These are phyloP conservation scores for Gillenia trifoliata DNA, from an alignment of 306 rosid species.

Conservation along the genomic window DNA sequence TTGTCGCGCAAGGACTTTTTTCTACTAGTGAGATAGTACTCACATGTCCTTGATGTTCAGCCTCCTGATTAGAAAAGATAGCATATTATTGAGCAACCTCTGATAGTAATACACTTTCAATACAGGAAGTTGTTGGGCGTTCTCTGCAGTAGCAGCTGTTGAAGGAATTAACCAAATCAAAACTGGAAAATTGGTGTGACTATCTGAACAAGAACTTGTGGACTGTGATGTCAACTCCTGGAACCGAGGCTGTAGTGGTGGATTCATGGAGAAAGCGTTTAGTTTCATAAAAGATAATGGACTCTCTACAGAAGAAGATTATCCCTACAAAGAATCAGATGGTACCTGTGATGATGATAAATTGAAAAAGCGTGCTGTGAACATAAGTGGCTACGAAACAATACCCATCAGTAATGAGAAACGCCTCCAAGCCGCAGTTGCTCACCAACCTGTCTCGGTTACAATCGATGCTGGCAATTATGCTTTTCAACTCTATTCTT, in stretches of 20 bases:
- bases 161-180: conserved; percentile 70
- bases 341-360: no score
- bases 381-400: conserved; percentile 44
- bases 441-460: conserved; percentile 65
- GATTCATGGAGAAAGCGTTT: no score
- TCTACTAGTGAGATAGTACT: background rate
- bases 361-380: conserved; percentile 16
- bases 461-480: conserved; percentile 52
- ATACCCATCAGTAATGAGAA: conserved; percentile 49
- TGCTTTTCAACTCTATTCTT: conserved; percentile 55
- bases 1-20: no score
- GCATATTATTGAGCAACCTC: background rate
- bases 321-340: no score
- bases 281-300: no score
- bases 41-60: background rate
- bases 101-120: conserved; percentile 18
- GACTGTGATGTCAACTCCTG: no score
- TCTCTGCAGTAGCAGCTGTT: conserved; percentile 78
- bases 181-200: conserved; percentile 49
- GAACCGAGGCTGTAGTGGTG: no score
- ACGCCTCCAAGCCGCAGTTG: conserved; percentile 53
- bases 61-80: background rate
- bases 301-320: no score
- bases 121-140: conserved; percentile 88
- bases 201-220: no score